Evolutionary conservation across 1,284 basidiomycete species (phyloP).

Genomic region (Trametes versicolor): DNA sequence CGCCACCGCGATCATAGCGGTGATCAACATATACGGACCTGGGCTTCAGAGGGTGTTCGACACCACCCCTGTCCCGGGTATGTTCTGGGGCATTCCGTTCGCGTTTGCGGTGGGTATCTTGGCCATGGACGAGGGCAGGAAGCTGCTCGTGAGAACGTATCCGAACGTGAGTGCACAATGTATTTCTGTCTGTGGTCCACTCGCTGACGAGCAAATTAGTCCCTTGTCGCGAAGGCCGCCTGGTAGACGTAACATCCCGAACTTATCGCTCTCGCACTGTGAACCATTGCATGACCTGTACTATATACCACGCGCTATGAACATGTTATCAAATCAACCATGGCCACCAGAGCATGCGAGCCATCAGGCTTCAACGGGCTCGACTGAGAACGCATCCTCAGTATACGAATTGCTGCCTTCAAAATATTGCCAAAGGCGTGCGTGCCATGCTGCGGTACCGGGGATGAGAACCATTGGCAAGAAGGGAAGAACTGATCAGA

Average conservation of each 20-base stretch:
- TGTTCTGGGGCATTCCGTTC: slow-evolving; percentile 57
- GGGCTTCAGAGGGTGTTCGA: slow-evolving; percentile 52
- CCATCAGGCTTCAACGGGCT: no score
- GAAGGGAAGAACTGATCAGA: no score
- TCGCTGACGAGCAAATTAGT: slow-evolving; percentile 4
- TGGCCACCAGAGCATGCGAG: no score
- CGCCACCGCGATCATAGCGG: slow-evolving; percentile 49
- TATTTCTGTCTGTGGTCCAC: not conserved
- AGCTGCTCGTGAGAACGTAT: slow-evolving; percentile 51
- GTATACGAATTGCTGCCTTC: no score
- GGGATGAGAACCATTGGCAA: no score
- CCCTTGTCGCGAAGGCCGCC: slow-evolving; percentile 20
- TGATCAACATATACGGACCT: slow-evolving; percentile 52
- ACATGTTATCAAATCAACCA: not conserved
- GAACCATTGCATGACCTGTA: no score
- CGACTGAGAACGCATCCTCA: no score
- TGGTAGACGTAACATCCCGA: slow-evolving; percentile 9
- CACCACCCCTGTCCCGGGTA: slow-evolving; percentile 51
- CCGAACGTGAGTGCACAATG: slow-evolving; percentile 44
- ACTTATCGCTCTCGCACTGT: not conserved
- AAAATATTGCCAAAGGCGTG: no score
- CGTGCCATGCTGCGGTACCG: no score
- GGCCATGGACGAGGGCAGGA: slow-evolving; percentile 51
- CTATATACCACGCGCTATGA: not conserved
- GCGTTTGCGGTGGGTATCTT: slow-evolving; percentile 50